Evolutionary conservation across 768 basidiomycete species (phyloP).

Genomic region (Jaapia argillacea): DNA sequence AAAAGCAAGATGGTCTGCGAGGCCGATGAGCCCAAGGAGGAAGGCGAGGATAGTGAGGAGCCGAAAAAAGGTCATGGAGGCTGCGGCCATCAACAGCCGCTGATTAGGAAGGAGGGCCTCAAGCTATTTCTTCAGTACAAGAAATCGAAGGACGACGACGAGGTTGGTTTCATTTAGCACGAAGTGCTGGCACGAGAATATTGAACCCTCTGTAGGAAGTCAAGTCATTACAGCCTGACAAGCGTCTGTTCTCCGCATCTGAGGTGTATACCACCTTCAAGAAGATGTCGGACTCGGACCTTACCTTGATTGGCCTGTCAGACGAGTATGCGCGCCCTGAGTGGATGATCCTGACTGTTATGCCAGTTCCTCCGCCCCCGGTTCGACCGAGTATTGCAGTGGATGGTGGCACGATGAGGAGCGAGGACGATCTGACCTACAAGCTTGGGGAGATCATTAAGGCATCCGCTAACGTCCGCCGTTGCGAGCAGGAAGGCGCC

Average conservation of each 20-base stretch:
- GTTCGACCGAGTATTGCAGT: constrained; percentile 97
- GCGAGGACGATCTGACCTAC: constrained; percentile 97
- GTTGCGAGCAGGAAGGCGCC: constrained; percentile 93
- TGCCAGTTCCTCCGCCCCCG: constrained; percentile 96
- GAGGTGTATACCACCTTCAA: constrained; percentile 94
- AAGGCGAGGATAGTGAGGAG: constrained; percentile 65
- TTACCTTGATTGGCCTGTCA: constrained; percentile 83
- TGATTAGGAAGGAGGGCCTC: constrained; percentile 86
- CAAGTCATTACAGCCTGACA: constrained; percentile 75
- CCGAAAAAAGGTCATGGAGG: constrained; percentile 92
- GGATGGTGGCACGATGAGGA: constrained; percentile 92
- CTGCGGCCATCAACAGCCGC: constrained; percentile 88
- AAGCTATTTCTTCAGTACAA: constrained; percentile 95
- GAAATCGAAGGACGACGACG: constrained; percentile 89
- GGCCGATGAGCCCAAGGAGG: constrained; percentile 81
- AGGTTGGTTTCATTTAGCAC: constrained; percentile 47
- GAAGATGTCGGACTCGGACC: constrained; percentile 87
- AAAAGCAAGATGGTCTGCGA: constrained; percentile 87
- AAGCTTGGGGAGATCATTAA: constrained; percentile 97
- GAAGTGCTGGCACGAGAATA: background rate
- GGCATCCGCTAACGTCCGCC: constrained; percentile 82
- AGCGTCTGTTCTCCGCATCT: constrained; percentile 69
- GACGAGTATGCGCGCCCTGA: constrained; percentile 95
- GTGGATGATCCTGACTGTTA: constrained; percentile 98
- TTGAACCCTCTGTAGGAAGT: constrained; percentile 41